A percentile compares a stretch with the other conserved stretches of the same genome.
phyloP scores from a whole-genome alignment of 768 basidiomycete genomes.

The Auricularia sp. region DNA sequence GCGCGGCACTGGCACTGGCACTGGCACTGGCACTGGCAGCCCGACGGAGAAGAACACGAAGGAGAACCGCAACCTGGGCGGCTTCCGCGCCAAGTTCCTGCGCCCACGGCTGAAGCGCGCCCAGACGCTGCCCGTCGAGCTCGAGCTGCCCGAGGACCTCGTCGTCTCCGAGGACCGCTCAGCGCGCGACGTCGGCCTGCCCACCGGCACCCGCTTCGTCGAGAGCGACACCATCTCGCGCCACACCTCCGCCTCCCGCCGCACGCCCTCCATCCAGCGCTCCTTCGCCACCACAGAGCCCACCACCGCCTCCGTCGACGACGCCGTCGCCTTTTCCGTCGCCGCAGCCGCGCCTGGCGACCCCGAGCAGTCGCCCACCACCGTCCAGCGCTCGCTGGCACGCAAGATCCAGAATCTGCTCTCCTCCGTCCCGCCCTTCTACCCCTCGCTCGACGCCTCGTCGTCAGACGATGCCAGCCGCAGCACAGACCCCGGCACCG shows the following conservation, averaged over 20 bases:
- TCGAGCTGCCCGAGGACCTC: background rate
- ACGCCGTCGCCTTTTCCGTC: background rate
- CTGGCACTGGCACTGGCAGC: too few species aligned
- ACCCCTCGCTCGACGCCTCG: slow-evolving; percentile 13
- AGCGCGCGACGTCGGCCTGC: background rate
- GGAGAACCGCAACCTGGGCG: background rate
- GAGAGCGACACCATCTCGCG: slow-evolving; percentile 1
- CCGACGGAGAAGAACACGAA: background rate
- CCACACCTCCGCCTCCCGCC: background rate
- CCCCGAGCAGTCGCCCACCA: background rate
- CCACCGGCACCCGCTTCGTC: background rate
- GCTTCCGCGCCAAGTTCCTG: background rate
- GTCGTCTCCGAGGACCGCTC: background rate
- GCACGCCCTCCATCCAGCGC: background rate
- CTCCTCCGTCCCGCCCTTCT: slow-evolving; percentile 28
- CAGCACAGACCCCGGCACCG: slow-evolving; percentile 7
- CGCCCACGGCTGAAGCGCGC: background rate
- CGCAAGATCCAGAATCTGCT: slow-evolving; percentile 34
- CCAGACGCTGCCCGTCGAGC: background rate
- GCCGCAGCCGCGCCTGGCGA: background rate
- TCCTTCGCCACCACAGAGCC: background rate
- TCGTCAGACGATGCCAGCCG: slow-evolving; percentile 10
- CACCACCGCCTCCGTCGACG: background rate
- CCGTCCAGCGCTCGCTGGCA: slow-evolving; percentile 26
- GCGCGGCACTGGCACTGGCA: background rate